Base-by-base conservation (phyloP, 441 rosid genomes). In the Theobroma grandiflorum region DNA sequence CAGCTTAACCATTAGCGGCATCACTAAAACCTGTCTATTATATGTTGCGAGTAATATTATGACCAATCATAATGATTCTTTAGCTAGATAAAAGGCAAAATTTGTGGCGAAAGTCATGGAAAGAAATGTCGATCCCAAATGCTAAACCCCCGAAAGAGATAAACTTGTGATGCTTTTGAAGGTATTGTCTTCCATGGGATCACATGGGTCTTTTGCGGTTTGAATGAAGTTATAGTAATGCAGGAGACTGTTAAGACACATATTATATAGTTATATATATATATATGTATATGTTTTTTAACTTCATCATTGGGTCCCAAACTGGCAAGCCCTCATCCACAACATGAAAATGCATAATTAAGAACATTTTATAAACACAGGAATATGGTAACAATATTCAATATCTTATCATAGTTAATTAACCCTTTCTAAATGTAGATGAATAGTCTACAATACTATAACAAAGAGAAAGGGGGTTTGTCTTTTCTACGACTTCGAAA, bases 21-120 rank as follows among this genome's bases (percentile, higher is more conserved):
- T 55, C 22, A 18, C 61, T n/a, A 55, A 53, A 16, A 53, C 58
- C 0, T 15, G 59, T n/a, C 3, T 57, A 8, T 22, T 16, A 8
- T 9, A 57, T 7, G 22, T 3, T 58, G 31, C 9, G 8, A 58
- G 33, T 58, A 8, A 22, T 58, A 61, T 11, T 10, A 58, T 22
- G 63, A 22, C 11, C 33, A 58, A 31, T 63, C 68, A 63, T 63
- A 64, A 64, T 3, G 3, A 64, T 35, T 12, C 67, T 12, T 15
- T 37, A 14, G 4, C 33, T 18, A 8, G 8, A 20, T 37, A 35
- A 70, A 72, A 52, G 76, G 76, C 76, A 33, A 72, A 37, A 52
- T 52, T 72, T 53, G 33, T 52, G 76, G 76, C 76, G 63, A 53
- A 72, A 72, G 47, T 72, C 33, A 72, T 50, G 76, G 76, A 70